Conservation (phyloP, 495 filamentous ascomycete species). For the Hyaloscypha variabilis region DNA sequence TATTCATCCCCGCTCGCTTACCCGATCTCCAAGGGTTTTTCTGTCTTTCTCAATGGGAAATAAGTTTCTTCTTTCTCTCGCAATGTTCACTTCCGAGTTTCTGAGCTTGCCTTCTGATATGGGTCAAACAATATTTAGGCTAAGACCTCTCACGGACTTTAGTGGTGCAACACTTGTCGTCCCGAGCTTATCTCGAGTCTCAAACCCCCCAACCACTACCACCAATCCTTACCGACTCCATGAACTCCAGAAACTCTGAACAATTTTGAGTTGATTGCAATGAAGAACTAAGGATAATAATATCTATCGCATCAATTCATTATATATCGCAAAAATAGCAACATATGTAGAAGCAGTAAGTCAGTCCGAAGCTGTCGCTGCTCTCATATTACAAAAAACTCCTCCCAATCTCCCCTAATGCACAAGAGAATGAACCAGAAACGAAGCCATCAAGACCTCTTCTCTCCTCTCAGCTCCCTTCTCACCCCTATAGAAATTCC, state of each 20-base stretch:
- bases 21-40: background rate
- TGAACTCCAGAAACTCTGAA: background rate
- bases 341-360: background rate
- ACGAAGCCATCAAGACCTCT: conserved; percentile 7
- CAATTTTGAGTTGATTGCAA: background rate
- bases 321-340: conserved; percentile 6
- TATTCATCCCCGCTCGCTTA: background rate
- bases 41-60: background rate
- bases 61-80: background rate
- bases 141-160: background rate
- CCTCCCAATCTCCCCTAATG: background rate
- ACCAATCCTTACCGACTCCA: background rate
- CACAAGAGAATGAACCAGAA: background rate
- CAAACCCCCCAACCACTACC: too few species aligned
- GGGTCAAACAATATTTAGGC: background rate
- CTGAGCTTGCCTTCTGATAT: background rate
- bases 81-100: background rate
- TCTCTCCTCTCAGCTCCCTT: background rate
- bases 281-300: background rate
- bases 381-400: background rate
- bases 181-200: background rate
- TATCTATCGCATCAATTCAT: conserved; percentile 9
- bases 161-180: background rate
- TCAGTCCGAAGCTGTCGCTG: background rate
- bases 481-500: conserved; percentile 5